Conservation (phyloP, 1,139 yeast species). For the Casaregolazyma lundiana region DNA sequence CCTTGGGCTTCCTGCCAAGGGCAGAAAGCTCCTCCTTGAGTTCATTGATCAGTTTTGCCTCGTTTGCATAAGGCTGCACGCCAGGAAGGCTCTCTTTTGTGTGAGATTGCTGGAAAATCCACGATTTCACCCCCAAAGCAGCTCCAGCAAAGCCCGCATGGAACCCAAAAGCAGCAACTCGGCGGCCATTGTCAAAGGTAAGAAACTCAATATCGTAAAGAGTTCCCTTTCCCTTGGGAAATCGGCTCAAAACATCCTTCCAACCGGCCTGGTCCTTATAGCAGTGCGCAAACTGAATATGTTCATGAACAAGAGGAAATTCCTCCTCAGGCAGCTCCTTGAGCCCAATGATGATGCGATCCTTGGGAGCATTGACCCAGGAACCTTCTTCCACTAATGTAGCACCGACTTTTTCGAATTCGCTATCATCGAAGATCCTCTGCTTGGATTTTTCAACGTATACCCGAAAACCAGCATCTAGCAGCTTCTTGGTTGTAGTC, state of each 20-base stretch:
- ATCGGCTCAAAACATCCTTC: conserved; percentile 83
- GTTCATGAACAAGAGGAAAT: conserved; percentile 92
- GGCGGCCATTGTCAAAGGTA: conserved; percentile 90
- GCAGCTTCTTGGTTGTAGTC: conserved; percentile 72
- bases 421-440: conserved; percentile 70
- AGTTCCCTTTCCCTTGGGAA: conserved; percentile 85
- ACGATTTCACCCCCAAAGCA: conserved; percentile 87
- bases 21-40: conserved; percentile 59
- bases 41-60: conserved; percentile 63
- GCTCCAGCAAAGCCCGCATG: conserved; percentile 99
- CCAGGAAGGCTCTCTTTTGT: conserved; percentile 53
- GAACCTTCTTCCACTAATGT: conserved; percentile 87
- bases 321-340: conserved; percentile 94
- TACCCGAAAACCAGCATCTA: conserved; percentile 84
- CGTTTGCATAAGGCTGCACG: conserved; percentile 78
- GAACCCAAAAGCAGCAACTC: conserved; percentile 98
- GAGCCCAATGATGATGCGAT: conserved; percentile 84
- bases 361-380: conserved; percentile 87
- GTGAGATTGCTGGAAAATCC: conserved; percentile 86
- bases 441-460: conserved; percentile 84
- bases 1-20: conserved; percentile 69
- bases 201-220: conserved; percentile 91
- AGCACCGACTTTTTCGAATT: conserved; percentile 77
- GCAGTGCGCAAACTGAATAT: conserved; percentile 97
- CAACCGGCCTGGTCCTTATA: conserved; percentile 97